Base-by-base conservation (phyloP, 1,139 yeast genomes). In the Lodderomyces margitis region DNA sequence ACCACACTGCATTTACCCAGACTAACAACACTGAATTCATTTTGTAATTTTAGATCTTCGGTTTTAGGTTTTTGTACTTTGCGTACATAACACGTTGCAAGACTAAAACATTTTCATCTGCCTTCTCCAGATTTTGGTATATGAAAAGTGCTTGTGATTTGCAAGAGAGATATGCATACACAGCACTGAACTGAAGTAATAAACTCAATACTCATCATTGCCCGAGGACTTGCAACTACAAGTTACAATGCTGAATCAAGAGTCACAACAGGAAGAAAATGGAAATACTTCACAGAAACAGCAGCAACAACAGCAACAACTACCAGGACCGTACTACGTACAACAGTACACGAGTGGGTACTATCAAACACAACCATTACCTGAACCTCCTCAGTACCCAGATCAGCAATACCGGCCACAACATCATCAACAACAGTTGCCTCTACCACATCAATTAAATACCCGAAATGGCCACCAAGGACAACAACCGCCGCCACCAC, bases 261-360 rank as follows among this genome's bases (percentile, higher is more conserved):
- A 28, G 19, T 28, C 32, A 28, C 17, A 15, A 3, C 14, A 5
- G 16, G 15, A n/a, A n/a, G 32, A 28, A 5, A 28, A 15, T 15
- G 3, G n/a, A 28, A 5, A 15, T n/a, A 9, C 3, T 28, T 8
- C 36, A 24, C 35, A 16, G 5, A 7, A 17, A 14, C 48, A 39
- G n/a, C 37, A 21, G 11, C 47, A 38, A n/a, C 49, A 31, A 21
- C 51, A 38, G 21, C 44, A 20, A n/a, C 47, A 31, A 11, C 48
- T 24, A 21, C 43, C 35, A 11, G 32, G 32, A 15, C 20, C 5
- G 32, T 28, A 15, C 19, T 43, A 35, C 7, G 37, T 36, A 9
- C 49, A 17, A 23, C 45, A 40, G 17, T 40, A 38, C 16, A 35
- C 36, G 33, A 27, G 23, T 27, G 25, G 32, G n/a, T 28, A 28